Evolutionary conservation across 352 stramenopile species (phyloP).

Genomic region (Vaucheria bursata): DNA sequence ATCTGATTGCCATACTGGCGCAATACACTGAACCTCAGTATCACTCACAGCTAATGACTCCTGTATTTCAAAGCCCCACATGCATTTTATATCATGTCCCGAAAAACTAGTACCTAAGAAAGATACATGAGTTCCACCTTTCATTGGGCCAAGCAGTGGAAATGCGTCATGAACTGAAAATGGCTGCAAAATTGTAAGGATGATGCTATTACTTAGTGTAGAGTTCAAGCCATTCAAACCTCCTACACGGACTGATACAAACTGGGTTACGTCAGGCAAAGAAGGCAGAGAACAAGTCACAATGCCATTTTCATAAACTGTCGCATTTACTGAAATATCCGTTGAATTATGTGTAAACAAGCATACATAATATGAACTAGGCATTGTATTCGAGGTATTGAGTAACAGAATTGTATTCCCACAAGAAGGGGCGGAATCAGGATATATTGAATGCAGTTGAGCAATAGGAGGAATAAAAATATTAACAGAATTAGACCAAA

Average conservation of each 20-base stretch:
- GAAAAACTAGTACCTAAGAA: background rate
- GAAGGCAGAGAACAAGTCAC: background rate
- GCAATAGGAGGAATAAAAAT: conserved; percentile 20
- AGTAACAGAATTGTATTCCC: conserved; percentile 30
- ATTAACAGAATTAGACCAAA: conserved; percentile 40
- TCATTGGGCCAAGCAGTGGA: background rate
- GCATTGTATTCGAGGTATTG: conserved; percentile 10
- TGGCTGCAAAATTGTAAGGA: background rate
- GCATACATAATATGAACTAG: background rate
- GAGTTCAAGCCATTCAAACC: background rate
- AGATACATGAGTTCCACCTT: background rate
- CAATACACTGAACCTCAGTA: background rate
- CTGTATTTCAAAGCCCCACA: background rate
- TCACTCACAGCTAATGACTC: background rate
- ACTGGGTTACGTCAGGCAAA: background rate
- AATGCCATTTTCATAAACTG: background rate
- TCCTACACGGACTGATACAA: background rate
- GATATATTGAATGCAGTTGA: conserved; percentile 12
- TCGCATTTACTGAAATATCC: too few species aligned
- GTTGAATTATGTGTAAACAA: background rate
- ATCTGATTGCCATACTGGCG: background rate
- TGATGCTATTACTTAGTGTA: background rate
- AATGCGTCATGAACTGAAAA: background rate
- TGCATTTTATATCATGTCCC: background rate
- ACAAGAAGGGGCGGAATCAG: conserved; percentile 27